Percentiles rank a stretch among this genome's conserved stretches.
phyloP scores from a whole-genome alignment of 768 basidiomycete species.

The Suillus bovinus region DNA sequence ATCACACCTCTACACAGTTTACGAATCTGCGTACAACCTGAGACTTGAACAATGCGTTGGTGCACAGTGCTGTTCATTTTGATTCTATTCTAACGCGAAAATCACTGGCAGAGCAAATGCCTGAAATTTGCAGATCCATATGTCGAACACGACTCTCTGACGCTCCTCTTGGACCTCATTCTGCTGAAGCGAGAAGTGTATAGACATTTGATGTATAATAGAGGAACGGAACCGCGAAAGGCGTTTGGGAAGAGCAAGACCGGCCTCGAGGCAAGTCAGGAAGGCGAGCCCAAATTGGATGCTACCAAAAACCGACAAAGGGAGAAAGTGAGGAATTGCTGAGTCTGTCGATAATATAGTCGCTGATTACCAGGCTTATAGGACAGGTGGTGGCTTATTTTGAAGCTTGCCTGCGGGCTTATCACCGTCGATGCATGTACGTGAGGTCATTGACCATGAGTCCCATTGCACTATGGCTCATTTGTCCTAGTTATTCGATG shows the following conservation, averaged over 20 bases:
- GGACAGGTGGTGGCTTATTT: slow-evolving; percentile 61
- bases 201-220: slow-evolving; percentile 79
- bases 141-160: slow-evolving; percentile 79
- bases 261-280: background rate
- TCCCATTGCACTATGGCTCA: slow-evolving; percentile 10
- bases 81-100: slow-evolving; percentile 12
- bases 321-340: slow-evolving; percentile 27
- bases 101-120: slow-evolving; percentile 50
- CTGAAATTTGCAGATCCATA: slow-evolving; percentile 80
- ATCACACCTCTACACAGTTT: slow-evolving; percentile 77
- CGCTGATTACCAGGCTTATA: slow-evolving; percentile 25
- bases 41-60: slow-evolving; percentile 83
- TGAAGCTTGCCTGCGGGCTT: slow-evolving; percentile 58
- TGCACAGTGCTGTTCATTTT: slow-evolving; percentile 17
- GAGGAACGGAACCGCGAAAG: slow-evolving; percentile 64
- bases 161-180: slow-evolving; percentile 76
- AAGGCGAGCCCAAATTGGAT: background rate
- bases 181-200: slow-evolving; percentile 82
- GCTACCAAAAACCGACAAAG: slow-evolving; percentile 10
- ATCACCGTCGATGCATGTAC: slow-evolving; percentile 72
- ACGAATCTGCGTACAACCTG: slow-evolving; percentile 75
- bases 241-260: slow-evolving; percentile 25
- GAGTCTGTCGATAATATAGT: background rate
- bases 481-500: slow-evolving; percentile 67
- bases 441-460: slow-evolving; percentile 25